Conservation (phyloP, 2,329 filamentous ascomycete genomes). For the Lecanicillium sp. region DNA sequence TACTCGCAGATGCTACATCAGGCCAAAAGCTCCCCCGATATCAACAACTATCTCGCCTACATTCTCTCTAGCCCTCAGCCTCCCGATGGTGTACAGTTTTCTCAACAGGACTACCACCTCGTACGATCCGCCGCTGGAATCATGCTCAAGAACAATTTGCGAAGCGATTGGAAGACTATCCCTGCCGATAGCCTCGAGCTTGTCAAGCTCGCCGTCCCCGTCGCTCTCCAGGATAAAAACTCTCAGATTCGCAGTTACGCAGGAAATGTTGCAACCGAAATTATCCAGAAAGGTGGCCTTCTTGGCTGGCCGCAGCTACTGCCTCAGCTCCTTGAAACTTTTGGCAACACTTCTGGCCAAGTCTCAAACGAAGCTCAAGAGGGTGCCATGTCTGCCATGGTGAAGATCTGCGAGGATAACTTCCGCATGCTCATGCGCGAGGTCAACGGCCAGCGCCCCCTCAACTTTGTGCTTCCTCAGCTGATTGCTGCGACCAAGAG, state of each 20-base stretch:
- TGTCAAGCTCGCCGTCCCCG: constrained; percentile 69
- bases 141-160: constrained; percentile 93
- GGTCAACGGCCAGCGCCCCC: constrained; percentile 78
- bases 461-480: constrained; percentile 83
- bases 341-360: constrained; percentile 64
- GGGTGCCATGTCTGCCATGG: constrained; percentile 83
- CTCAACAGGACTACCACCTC: constrained; percentile 56
- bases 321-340: constrained; percentile 69
- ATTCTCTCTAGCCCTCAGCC: constrained; percentile 67
- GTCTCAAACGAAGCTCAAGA: constrained; percentile 70
- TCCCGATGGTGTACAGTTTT: constrained; percentile 52
- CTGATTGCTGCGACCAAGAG: constrained; percentile 80
- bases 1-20: constrained; percentile 74
- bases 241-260: constrained; percentile 79
- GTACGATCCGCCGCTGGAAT: constrained; percentile 83
- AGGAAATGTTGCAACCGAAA: constrained; percentile 88
- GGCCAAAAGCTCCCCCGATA: constrained; percentile 80
- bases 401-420: constrained; percentile 97
- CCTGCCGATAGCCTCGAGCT: constrained; percentile 64
- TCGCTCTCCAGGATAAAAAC: constrained; percentile 73
- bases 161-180: constrained; percentile 65
- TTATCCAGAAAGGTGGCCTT: constrained; percentile 76
- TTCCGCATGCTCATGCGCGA: constrained; percentile 77
- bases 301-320: constrained; percentile 87
- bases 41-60: constrained; percentile 95